Percentiles rank a stretch among this genome's conserved stretches.
phyloP scores from a whole-genome alignment of 202 grass and related monocot genomes.

The Setaria viridis region DNA sequence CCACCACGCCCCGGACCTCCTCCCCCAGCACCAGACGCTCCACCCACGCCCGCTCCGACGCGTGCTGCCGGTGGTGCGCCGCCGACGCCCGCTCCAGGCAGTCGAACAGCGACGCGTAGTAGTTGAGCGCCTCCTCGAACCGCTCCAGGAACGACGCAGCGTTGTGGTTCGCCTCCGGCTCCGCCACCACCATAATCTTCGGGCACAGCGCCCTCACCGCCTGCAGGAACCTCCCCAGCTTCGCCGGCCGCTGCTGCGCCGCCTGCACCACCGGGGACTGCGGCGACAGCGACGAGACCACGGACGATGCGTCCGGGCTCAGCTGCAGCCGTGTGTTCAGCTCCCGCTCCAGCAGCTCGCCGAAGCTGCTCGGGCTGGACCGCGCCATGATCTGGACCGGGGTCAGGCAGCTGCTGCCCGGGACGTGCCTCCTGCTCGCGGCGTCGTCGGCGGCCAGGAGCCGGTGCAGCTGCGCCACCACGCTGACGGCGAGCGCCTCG shows the following conservation, averaged over 20 bases:
- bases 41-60: constrained; percentile 31
- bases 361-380: constrained; percentile 55
- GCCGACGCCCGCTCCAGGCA: constrained; percentile 54
- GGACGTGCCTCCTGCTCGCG: not conserved
- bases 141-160: constrained; percentile 48
- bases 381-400: constrained; percentile 46
- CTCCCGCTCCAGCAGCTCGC: constrained; percentile 57
- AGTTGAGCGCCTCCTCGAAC: constrained; percentile 67
- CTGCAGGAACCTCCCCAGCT: constrained; percentile 47
- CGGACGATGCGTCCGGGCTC: constrained; percentile 50
- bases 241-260: constrained; percentile 7
- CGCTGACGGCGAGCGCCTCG: constrained; percentile 60
- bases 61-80: not conserved
- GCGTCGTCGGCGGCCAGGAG: constrained; percentile 50
- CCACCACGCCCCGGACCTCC: constrained; percentile 61
- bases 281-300: constrained; percentile 11
- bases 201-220: constrained; percentile 45
- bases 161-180: constrained; percentile 79
- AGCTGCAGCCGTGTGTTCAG: constrained; percentile 53
- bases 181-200: constrained; percentile 63
- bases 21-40: constrained; percentile 49
- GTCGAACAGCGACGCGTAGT: constrained; percentile 67
- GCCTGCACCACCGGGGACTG: not conserved
- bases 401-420: not conserved
- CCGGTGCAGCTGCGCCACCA: constrained; percentile 58